phyloP scores from a whole-genome alignment of 2,329 filamentous ascomycete species.

The Aspergillus sp. region DNA sequence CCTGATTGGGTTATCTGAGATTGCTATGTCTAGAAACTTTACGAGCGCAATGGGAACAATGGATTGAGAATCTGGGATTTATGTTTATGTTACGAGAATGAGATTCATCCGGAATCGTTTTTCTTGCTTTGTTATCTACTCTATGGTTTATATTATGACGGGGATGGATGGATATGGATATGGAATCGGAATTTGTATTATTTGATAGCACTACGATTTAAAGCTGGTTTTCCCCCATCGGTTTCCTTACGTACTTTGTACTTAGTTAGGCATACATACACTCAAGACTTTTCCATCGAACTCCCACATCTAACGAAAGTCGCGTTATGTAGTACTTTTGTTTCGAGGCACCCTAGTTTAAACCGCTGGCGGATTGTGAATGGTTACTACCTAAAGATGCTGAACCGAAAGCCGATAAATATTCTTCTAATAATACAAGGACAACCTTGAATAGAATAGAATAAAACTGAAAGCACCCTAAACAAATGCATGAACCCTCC shows the following conservation, averaged over 20 bases:
- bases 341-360: background rate
- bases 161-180: background rate
- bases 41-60: background rate
- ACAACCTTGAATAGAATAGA: background rate
- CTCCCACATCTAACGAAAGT: background rate
- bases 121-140: constrained; percentile 3
- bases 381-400: background rate
- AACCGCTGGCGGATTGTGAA: background rate
- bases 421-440: background rate
- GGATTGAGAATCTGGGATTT: background rate
- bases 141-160: background rate
- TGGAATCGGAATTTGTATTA: constrained; percentile 1
- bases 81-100: background rate
- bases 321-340: background rate
- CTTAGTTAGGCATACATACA: background rate
- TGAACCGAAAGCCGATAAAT: background rate
- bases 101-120: background rate
- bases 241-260: background rate
- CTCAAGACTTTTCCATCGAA: background rate
- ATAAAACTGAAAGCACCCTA: background rate
- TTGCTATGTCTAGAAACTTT: background rate
- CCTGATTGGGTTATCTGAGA: background rate
- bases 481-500: background rate
- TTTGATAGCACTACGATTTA: background rate
- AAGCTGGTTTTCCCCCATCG: too few species aligned